phyloP scores from a whole-genome alignment of 371 early-diverging fungal genomes.

The Conidiobolus incongruus region DNA sequence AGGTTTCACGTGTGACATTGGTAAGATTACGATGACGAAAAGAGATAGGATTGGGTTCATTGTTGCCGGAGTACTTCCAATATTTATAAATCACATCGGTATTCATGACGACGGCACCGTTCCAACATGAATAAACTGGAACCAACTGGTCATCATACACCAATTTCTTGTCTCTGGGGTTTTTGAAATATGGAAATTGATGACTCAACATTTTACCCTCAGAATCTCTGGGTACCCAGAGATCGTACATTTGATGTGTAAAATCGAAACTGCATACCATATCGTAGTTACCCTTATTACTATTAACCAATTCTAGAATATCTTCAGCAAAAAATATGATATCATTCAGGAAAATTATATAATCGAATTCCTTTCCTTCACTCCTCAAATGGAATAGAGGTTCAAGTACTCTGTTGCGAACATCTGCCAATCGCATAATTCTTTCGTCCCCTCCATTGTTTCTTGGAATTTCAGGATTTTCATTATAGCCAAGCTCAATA shows the following conservation, averaged over 20 bases:
- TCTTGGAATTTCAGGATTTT: no score
- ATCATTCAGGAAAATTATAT: constrained; percentile 11
- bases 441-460: no score
- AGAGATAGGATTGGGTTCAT: background rate
- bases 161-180: constrained; percentile 5
- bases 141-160: constrained; percentile 4
- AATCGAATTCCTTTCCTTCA: constrained; percentile 3
- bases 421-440: constrained; percentile 7
- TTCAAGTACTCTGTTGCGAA: constrained; percentile 10
- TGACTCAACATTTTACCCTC: constrained; percentile 8
- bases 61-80: no score
- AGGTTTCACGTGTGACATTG: no score
- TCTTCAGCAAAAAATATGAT: constrained; percentile 7
- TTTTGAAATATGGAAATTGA: constrained; percentile 10
- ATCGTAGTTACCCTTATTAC: constrained; percentile 9
- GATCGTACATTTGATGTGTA: constrained; percentile 10
- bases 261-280: constrained; percentile 12
- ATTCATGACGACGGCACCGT: constrained; percentile 10
- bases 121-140: constrained; percentile 14
- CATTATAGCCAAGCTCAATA: constrained; percentile 5
- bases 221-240: constrained; percentile 11
- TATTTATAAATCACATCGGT: constrained; percentile 6
- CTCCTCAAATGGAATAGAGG: constrained; percentile 5
- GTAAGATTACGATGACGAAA: background rate
- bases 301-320: constrained; percentile 7